Base-by-base conservation (phyloP, 805 yeast genomes). In the Lipomyces yamadae region DNA sequence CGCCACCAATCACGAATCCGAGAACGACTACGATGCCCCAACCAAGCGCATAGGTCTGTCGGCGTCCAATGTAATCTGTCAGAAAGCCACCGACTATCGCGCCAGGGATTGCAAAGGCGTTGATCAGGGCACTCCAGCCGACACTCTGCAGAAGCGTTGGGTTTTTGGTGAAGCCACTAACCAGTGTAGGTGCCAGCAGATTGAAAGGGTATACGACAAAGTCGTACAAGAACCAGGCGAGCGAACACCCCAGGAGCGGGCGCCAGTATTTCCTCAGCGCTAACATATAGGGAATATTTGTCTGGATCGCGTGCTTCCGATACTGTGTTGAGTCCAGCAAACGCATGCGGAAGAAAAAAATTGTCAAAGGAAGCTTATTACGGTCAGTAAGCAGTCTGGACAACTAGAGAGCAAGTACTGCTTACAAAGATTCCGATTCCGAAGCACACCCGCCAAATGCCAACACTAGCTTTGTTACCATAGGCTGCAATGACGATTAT, bases 91-190 rank as follows among this genome's bases (percentile, higher is more conserved):
- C 48, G n/a, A 42, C 15, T 18, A 42, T 42, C 3, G 48, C 48
- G 13, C 48, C 48, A 4, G 48, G 48, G 13, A 42, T 42, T 15
- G 48, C 48, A 42, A 42, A 42, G 48, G 48, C 15, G 48, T 42
- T 42, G n/a, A 42, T 42, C 24, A 42, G 48, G 1, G 48, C 48
- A 15, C 48, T 42, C 48, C 48, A 42, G 24, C 48, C 48, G 7
- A 42, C 48, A 42, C 48, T 42, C 48, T 42, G 48, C 24, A 42
- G 48, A 42, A 42, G 48, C 48, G 48, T 42, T 24, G 48, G 48
- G n/a, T 42, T 42, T n/a, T 42, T 42, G 24, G 10, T 42, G 48
- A 42, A 42, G 24, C 48, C 48, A 42, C 48, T 42, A 18, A 42
- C 48, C 48, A 42, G 48, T 3, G 48, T 42, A 3, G 48, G 48